Evolutionary conservation across 176 grass and related monocot genomes (phyloP), one percentile per base, ranked within the genome.

Genomic region (Chloris gayana): DNA sequence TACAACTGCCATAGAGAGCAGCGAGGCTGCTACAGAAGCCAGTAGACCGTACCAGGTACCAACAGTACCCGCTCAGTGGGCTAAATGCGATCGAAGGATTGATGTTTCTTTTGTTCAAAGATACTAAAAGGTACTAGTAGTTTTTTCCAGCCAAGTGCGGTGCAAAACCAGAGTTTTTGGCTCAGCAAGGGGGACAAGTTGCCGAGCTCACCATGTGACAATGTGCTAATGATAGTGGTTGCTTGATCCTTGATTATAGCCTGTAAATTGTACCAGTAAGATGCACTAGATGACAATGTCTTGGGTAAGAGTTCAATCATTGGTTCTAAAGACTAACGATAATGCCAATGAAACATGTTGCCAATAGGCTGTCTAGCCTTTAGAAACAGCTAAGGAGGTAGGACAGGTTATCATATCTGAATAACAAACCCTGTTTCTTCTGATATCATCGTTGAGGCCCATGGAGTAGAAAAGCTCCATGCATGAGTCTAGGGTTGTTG

Each of bases 151-250:
- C 30, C 10, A 7, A 32, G 72, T 22, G 22, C 30, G 31, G 35
- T 24, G 12, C 5, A 9, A n/a, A 58, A 62, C 8, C 22, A 7
- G 6, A 6, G 24, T 64, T 53, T 64, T 62, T 80, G 46, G 63
- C 78, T 62, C 51, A 14, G 19, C 33, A 67, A 53, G 78, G 49
- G 63, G 82, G 22, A 83, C 78, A 82, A 4, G 5, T 12, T 51
- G 54, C 45, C 59, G 29, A 78, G 30, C 76, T 57, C 32, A 62
- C 83, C 87, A 92, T 90, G 87, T 92, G 90, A 75, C 74, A 67
- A 72, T 76, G 64, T 80, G 75, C 76, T 32, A 46, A 56, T 44
- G 15, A n/a, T n/a, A 61, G 39, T 25, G 59, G 24, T 32, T 70
- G 51, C 22, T 69, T 34, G 11, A 76, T 39, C 9, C n/a, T n/a